phyloP scores from a whole-genome alignment of 164 flowering plant species.

The Saururus chinensis region DNA sequence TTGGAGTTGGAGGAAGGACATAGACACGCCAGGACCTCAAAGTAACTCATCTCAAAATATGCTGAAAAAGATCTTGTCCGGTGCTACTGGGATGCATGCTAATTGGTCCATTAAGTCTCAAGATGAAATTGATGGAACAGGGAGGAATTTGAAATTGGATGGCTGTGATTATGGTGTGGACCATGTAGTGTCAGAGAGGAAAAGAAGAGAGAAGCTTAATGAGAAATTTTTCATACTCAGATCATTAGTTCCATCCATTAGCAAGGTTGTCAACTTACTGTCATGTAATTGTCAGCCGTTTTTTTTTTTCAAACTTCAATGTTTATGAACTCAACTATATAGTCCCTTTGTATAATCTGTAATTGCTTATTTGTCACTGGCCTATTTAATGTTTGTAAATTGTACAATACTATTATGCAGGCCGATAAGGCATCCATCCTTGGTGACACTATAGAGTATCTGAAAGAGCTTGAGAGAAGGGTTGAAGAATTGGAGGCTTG shows the following conservation, averaged over 20 bases:
- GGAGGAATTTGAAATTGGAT: constrained; percentile 23
- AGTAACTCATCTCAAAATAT: constrained; percentile 31
- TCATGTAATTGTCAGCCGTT: no score
- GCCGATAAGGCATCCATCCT: constrained; percentile 63
- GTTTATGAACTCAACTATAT: no score
- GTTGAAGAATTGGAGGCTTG: constrained; percentile 59
- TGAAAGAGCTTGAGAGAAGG: constrained; percentile 69
- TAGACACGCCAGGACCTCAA: constrained; percentile 8
- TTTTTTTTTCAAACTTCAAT: no score
- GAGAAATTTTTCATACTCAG: constrained; percentile 49
- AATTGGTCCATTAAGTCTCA: constrained; percentile 16
- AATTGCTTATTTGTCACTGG: no score
- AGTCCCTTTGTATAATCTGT: no score
- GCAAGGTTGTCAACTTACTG: constrained; percentile 36
- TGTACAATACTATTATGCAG: constrained; percentile 26
- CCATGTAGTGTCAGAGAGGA: constrained; percentile 29
- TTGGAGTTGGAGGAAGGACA: constrained; percentile 42
- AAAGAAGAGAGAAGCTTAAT: constrained; percentile 33
- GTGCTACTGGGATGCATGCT: constrained; percentile 43
- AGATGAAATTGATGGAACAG: constrained; percentile 16
- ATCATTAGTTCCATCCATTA: constrained; percentile 54
- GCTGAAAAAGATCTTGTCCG: constrained; percentile 49
- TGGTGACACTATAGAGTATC: constrained; percentile 52
- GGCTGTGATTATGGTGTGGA: constrained; percentile 26
- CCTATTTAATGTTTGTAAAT: no score